Evolutionary conservation across 2,329 filamentous ascomycete genomes (phyloP).

Genomic region (Fusarium buxicola): DNA sequence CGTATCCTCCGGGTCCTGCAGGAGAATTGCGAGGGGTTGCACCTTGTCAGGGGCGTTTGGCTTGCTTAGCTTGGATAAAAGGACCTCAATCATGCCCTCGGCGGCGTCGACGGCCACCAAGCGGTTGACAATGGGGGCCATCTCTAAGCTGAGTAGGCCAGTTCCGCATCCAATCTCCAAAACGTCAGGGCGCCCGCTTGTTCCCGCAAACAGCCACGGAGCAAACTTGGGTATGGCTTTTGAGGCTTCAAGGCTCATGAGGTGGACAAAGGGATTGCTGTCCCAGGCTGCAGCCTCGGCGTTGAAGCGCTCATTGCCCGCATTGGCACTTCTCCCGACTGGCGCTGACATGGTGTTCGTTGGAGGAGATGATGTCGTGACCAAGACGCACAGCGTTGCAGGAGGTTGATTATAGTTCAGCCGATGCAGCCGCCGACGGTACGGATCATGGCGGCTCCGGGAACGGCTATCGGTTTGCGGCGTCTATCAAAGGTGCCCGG

Average conservation of each 20-base stretch:
- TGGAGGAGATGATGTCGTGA: background rate
- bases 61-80: conserved; percentile 56
- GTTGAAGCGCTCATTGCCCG: conserved; percentile 59
- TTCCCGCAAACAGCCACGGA: conserved; percentile 9
- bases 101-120: conserved; percentile 66
- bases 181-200: conserved; percentile 49
- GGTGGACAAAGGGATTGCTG: conserved; percentile 62
- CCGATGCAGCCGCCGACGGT: no score
- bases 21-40: conserved; percentile 57
- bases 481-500: no score
- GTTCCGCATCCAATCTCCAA: conserved; percentile 70
- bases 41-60: conserved; percentile 55
- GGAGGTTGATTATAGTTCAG: no score
- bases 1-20: conserved; percentile 62
- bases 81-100: conserved; percentile 65
- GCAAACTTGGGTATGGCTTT: conserved; percentile 45
- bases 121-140: conserved; percentile 60
- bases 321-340: background rate
- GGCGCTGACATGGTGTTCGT: conserved; percentile 3
- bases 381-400: background rate
- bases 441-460: no score
- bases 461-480: no score
- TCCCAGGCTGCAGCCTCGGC: conserved; percentile 66
- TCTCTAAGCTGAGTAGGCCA: conserved; percentile 62
- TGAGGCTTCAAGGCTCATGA: conserved; percentile 54